Conservation (phyloP, 352 stramenopile genomes). For the Plasmopara muralis region DNA sequence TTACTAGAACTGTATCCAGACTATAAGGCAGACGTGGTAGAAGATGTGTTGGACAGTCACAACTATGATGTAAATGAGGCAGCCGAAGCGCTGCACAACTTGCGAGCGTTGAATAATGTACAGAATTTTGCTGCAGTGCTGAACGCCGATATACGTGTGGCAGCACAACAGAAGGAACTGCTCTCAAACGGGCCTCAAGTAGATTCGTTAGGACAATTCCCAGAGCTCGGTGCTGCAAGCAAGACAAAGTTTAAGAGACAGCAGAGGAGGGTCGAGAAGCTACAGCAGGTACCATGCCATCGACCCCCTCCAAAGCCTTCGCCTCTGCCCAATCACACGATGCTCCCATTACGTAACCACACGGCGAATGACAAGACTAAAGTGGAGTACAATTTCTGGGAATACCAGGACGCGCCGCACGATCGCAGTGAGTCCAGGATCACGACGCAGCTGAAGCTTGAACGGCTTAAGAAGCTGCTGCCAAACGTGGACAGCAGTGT, state of each 20-base stretch:
- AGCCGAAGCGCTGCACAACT: constrained; percentile 47
- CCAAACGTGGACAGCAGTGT: constrained; percentile 44
- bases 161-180: constrained; percentile 19
- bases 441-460: constrained; percentile 58
- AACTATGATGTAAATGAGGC: constrained; percentile 50
- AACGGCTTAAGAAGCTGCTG: constrained; percentile 53
- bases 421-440: constrained; percentile 39
- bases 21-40: constrained; percentile 53
- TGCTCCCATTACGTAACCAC: constrained; percentile 12
- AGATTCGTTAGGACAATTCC: constrained; percentile 50
- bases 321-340: constrained; percentile 13
- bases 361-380: constrained; percentile 13
- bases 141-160: constrained; percentile 18
- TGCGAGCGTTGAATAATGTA: constrained; percentile 42
- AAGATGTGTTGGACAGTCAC: constrained; percentile 54
- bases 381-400: constrained; percentile 24
- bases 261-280: constrained; percentile 24
- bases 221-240: constrained; percentile 25
- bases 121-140: constrained; percentile 59
- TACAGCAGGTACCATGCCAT: constrained; percentile 19
- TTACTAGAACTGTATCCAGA: constrained; percentile 49
- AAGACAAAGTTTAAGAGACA: constrained; percentile 27
- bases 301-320: constrained; percentile 27
- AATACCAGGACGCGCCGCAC: constrained; percentile 17
- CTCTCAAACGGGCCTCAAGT: constrained; percentile 27